A percentile compares a stretch with the other conserved stretches of the same genome.
These are phyloP conservation scores for Blepharisma stoltei DNA, from an alignment of 73 alveolate genomes.

Conservation along the genomic window DNA sequence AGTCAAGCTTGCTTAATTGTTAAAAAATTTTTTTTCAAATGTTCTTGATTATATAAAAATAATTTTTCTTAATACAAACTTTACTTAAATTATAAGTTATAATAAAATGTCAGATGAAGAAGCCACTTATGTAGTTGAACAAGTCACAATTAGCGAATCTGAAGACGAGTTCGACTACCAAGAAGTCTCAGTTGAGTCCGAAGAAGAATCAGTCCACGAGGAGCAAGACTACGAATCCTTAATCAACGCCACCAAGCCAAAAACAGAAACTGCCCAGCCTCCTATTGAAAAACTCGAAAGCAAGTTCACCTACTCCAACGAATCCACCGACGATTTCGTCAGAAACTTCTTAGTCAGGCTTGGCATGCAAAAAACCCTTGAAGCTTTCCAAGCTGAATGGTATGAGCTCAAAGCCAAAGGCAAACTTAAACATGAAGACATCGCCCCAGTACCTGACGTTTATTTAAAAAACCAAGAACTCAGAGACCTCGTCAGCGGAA, in stretches of 20 bases:
- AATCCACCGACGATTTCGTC: conserved; percentile 98
- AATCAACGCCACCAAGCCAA: not conserved
- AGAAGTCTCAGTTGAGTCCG: conserved; percentile 11
- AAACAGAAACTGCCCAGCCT: conserved; percentile 24
- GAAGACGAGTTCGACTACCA: conserved; percentile 21
- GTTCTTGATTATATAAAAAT: too few relatives aligned
- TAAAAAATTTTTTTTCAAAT: too few relatives aligned
- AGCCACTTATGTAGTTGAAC: not conserved
- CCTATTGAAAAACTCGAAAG: conserved; percentile 60
- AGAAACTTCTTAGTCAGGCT: conserved; percentile 93
- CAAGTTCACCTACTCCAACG: conserved; percentile 80
- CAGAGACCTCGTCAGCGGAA: conserved; percentile 81
- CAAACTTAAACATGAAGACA: conserved; percentile 85
- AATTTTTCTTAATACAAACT: too few relatives aligned
- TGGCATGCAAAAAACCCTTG: conserved; percentile 91
- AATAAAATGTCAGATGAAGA: conserved; percentile 2
- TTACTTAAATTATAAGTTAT: too few relatives aligned
- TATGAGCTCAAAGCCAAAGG: conserved; percentile 97
- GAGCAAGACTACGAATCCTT: conserved; percentile 25
- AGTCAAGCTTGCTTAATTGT: too few relatives aligned
- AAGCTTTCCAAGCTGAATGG: conserved; percentile 86
- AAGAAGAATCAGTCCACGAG: not conserved
- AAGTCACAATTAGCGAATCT: not conserved
- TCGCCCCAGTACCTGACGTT: conserved; percentile 97
- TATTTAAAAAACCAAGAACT: conserved; percentile 92